These are phyloP conservation scores for Pseudogymnoascus destructans DNA, from an alignment of 2,329 filamentous ascomycete species.

Conservation along the genomic window DNA sequence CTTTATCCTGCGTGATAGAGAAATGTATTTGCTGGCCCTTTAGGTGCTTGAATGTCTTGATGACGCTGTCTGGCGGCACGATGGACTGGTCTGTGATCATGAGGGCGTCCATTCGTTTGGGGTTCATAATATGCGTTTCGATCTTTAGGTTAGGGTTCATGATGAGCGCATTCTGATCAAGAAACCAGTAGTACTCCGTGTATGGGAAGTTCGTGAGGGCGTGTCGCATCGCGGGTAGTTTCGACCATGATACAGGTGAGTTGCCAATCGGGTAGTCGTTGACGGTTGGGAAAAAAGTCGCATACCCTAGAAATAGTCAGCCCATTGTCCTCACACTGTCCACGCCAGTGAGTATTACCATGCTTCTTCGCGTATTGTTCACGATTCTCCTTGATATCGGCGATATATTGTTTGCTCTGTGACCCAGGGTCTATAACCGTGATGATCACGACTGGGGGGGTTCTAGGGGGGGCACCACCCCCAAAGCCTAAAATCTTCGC, in stretches of 20 bases:
- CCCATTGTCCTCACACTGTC: background rate
- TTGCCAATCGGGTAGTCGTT: constrained; percentile 59
- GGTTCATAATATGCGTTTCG: constrained; percentile 56
- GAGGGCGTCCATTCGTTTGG: constrained; percentile 52
- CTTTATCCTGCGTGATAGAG: constrained; percentile 70
- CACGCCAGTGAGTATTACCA: constrained; percentile 41
- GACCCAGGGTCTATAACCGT: constrained; percentile 59
- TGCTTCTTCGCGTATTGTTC: constrained; percentile 74
- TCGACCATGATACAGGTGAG: constrained; percentile 53
- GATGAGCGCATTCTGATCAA: constrained; percentile 75
- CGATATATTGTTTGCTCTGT: constrained; percentile 53
- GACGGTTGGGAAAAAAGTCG: constrained; percentile 67
- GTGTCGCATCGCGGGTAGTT: constrained; percentile 77
- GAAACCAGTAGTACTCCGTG: constrained; percentile 71
- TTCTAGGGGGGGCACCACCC: constrained; percentile 35
- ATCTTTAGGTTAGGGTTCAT: constrained; percentile 67
- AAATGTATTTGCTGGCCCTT: constrained; percentile 66
- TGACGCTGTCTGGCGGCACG: constrained; percentile 91
- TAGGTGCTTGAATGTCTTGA: constrained; percentile 83
- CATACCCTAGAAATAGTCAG: constrained; percentile 51
- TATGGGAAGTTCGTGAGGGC: constrained; percentile 71
- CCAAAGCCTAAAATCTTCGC: constrained; percentile 26
- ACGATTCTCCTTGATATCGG: constrained; percentile 69
- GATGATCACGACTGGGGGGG: constrained; percentile 60
- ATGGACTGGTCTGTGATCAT: constrained; percentile 82